Evolutionary conservation across 805 yeast genomes (phyloP).

Genomic region (Hanseniaspora clermontiae): DNA sequence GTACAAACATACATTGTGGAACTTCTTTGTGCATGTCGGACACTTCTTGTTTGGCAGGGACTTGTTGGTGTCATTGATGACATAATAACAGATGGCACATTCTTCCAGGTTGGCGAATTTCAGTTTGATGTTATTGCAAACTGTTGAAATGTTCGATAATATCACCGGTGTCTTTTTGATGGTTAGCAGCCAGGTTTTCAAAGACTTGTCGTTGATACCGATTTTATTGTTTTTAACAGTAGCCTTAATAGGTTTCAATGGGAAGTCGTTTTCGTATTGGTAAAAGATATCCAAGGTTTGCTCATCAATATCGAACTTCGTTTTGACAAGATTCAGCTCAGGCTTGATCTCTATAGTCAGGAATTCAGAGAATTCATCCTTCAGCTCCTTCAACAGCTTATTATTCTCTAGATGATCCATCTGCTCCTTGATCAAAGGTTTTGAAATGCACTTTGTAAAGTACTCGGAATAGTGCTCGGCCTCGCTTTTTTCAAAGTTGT

Average conservation of each 20-base stretch:
- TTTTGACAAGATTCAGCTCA: conserved; percentile 53
- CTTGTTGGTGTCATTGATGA: conserved; percentile 72
- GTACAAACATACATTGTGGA: conserved; percentile 90
- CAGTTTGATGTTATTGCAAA: conserved; percentile 50
- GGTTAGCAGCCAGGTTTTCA: conserved; percentile 2
- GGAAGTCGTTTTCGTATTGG: conserved; percentile 61
- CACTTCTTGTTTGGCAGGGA: conserved; percentile 83
- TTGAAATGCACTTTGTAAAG: conserved; percentile 51
- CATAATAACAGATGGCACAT: conserved; percentile 92
- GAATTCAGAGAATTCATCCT: conserved; percentile 24
- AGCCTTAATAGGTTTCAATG: conserved; percentile 61
- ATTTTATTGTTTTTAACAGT: conserved; percentile 24
- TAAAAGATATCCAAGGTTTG: conserved; percentile 72
- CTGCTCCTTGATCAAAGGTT: conserved; percentile 49
- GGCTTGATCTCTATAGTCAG: conserved; percentile 49
- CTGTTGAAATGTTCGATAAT: neutral
- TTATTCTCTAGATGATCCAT: conserved; percentile 36
- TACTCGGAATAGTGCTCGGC: conserved; percentile 47
- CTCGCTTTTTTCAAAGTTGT: conserved; percentile 54
- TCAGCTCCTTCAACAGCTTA: conserved; percentile 25
- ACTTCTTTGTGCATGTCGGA: conserved; percentile 80
- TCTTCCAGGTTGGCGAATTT: conserved; percentile 92
- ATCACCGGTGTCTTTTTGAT: conserved; percentile 33
- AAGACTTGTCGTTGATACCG: conserved; percentile 8
- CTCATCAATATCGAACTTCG: conserved; percentile 70